These are phyloP conservation scores for Globisporangium canariense DNA, from an alignment of 352 stramenopile species.

Conservation along the genomic window DNA sequence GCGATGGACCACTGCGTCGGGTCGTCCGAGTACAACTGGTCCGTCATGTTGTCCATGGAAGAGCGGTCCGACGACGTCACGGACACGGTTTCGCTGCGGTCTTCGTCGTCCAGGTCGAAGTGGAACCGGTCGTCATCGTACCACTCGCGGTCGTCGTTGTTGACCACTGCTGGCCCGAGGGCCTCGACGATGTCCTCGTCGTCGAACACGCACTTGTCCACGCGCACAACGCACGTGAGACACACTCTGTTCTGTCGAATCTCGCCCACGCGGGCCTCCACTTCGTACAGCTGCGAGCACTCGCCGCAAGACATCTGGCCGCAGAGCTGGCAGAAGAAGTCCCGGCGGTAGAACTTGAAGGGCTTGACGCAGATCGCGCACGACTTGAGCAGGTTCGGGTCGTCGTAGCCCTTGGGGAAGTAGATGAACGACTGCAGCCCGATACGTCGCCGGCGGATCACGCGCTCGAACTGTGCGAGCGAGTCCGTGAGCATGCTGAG, in stretches of 20 bases:
- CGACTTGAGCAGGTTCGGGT: constrained; percentile 21
- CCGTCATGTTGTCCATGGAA: constrained; percentile 25
- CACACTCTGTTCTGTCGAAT: constrained; percentile 41
- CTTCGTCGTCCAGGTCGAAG: constrained; percentile 13
- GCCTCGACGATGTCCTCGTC: constrained; percentile 42
- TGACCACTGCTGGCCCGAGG: constrained; percentile 41
- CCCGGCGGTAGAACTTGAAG: constrained; percentile 40
- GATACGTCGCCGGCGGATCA: constrained; percentile 60
- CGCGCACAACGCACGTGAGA: constrained; percentile 36
- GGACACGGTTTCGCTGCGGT: not conserved
- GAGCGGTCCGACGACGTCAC: constrained; percentile 2
- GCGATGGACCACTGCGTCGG: constrained; percentile 32
- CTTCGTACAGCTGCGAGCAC: constrained; percentile 41
- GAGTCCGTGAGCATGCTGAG: constrained; percentile 46
- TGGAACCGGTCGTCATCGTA: constrained; percentile 20
- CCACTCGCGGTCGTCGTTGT: constrained; percentile 38
- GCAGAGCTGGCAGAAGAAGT: constrained; percentile 53
- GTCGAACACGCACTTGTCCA: constrained; percentile 43
- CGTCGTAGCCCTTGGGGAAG: constrained; percentile 40
- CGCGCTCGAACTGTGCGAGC: constrained; percentile 44
- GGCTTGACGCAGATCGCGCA: constrained; percentile 47
- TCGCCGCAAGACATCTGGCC: constrained; percentile 41
- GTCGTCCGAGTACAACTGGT: constrained; percentile 41
- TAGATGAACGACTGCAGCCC: constrained; percentile 68
- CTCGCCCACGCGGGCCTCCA: constrained; percentile 35